phyloP scores from a whole-genome alignment of 2,329 filamentous ascomycete species.

The Pseudogymnoascus sp. region DNA sequence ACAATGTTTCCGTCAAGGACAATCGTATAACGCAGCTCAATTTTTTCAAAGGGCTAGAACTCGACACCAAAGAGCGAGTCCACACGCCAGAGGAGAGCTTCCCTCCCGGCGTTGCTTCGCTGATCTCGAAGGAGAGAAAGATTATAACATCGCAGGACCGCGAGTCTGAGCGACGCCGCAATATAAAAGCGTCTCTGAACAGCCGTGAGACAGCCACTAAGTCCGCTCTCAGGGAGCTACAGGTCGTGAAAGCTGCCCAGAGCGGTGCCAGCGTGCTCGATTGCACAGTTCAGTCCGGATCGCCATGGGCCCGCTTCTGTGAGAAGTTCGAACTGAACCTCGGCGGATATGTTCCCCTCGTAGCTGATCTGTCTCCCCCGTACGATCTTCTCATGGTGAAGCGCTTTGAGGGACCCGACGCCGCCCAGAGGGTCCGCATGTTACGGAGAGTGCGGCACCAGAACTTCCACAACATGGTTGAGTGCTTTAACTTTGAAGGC shows the following conservation, averaged over 20 bases:
- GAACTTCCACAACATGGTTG: conserved; percentile 15
- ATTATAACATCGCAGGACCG: background rate
- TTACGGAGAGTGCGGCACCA: conserved; percentile 13
- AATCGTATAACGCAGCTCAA: background rate
- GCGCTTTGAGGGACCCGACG: conserved; percentile 12
- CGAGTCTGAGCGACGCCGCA: background rate
- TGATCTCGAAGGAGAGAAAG: background rate
- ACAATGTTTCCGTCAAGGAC: background rate
- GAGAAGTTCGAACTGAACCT: conserved; percentile 15
- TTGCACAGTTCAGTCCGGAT: conserved; percentile 7
- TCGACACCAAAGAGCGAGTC: background rate
- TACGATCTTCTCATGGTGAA: conserved; percentile 15
- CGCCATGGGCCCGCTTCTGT: conserved; percentile 13
- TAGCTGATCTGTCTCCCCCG: conserved; percentile 11
- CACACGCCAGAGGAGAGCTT: background rate
- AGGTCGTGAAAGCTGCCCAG: conserved; percentile 11
- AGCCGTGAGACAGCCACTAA: conserved; percentile 1
- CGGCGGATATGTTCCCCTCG: conserved; percentile 11
- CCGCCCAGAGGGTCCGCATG: conserved; percentile 12
- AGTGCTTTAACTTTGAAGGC: conserved; percentile 15
- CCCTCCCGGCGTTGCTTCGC: background rate
- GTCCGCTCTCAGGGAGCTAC: conserved; percentile 9
- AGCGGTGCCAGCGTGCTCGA: conserved; percentile 12
- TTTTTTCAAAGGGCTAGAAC: background rate
- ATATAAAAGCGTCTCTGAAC: background rate